phyloP scores from a whole-genome alignment of 2,329 filamentous ascomycete species.

The Xylaria sp. region DNA sequence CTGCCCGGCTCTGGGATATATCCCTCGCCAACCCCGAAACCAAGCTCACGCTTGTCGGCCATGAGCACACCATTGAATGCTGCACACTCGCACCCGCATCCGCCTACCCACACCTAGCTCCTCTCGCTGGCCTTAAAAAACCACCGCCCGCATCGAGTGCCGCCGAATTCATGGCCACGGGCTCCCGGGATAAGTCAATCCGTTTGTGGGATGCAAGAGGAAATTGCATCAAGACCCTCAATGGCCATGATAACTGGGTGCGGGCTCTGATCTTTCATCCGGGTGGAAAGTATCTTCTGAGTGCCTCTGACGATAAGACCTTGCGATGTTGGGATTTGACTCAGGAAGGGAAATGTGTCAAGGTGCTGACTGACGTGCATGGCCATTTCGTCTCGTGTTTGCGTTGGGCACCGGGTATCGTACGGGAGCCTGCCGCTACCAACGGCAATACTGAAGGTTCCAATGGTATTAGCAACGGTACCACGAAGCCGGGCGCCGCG shows the following conservation, averaged over 20 bases:
- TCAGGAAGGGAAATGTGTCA: constrained; percentile 86
- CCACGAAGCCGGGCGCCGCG: constrained; percentile 30
- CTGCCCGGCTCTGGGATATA: constrained; percentile 79
- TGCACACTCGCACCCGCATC: constrained; percentile 78
- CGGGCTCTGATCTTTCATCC: constrained; percentile 83
- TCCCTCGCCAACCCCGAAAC: constrained; percentile 60
- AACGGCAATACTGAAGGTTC: constrained; percentile 30
- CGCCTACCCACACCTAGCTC: constrained; percentile 73
- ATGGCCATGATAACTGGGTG: constrained; percentile 93
- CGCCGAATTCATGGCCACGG: constrained; percentile 85
- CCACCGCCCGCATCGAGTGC: constrained; percentile 66
- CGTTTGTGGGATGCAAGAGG: constrained; percentile 83
- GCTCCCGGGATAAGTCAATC: constrained; percentile 85
- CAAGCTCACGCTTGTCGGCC: constrained; percentile 74
- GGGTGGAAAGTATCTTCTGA: constrained; percentile 83
- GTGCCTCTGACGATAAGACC: constrained; percentile 83
- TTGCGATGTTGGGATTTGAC: constrained; percentile 88
- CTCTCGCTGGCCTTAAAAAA: constrained; percentile 75
- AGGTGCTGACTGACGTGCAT: constrained; percentile 70
- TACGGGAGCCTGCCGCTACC: constrained; percentile 38
- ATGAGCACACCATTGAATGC: constrained; percentile 82
- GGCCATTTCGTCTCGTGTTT: constrained; percentile 81
- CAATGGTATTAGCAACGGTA: constrained; percentile 33
- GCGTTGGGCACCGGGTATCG: constrained; percentile 75
- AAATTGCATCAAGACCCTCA: constrained; percentile 73